Evolutionary conservation across 371 early-diverging fungal genomes (phyloP).

Genomic region (Mortierella sp.): DNA sequence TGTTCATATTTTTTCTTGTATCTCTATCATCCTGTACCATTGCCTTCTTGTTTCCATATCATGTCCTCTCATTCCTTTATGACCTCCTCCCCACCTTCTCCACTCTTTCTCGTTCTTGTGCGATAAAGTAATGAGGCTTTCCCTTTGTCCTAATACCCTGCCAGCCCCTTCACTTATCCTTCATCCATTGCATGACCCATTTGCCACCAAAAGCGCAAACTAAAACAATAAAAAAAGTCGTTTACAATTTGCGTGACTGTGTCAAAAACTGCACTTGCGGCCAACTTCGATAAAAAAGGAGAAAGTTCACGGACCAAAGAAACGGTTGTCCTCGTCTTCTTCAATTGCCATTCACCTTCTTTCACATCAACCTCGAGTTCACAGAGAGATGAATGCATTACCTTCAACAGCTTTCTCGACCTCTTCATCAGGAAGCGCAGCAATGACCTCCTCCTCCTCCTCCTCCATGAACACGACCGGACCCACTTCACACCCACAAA

Average conservation of each 20-base stretch:
- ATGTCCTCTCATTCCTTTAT: background rate
- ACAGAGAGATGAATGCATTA: background rate
- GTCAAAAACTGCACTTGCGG: background rate
- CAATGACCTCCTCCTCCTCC: background rate
- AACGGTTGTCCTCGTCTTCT: background rate
- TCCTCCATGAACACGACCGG: background rate
- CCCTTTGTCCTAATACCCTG: background rate
- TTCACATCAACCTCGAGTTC: no score
- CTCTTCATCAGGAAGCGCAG: background rate
- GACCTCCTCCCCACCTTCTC: background rate
- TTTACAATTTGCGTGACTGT: background rate
- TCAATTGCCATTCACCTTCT: background rate
- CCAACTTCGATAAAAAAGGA: background rate
- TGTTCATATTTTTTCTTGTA: constrained; percentile 12
- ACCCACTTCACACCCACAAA: background rate
- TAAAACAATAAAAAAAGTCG: background rate
- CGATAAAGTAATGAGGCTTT: background rate
- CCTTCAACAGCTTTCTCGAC: background rate
- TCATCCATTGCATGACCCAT: background rate
- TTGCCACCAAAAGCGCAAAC: background rate
- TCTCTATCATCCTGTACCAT: constrained; percentile 4
- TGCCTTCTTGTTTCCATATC: constrained; percentile 1
- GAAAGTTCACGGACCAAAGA: background rate
- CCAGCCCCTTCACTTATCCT: background rate
- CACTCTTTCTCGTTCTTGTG: no score